These are phyloP conservation scores for Podila verticillata DNA, from an alignment of 192 early-diverging fungal genomes.

Conservation along the genomic window DNA sequence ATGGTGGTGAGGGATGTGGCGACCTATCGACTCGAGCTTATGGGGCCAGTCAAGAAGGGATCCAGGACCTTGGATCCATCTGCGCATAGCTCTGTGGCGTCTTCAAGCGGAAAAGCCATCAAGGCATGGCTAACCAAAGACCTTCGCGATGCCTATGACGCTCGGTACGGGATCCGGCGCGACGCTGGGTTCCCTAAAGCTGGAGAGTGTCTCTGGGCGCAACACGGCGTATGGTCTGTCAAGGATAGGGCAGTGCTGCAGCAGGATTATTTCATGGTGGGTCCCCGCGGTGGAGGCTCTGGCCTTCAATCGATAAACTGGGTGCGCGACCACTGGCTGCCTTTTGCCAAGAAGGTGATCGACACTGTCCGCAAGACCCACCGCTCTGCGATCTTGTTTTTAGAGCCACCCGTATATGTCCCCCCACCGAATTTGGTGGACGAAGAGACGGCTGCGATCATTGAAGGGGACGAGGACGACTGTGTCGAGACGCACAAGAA, in stretches of 20 bases:
- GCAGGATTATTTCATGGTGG: constrained; percentile 57
- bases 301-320: constrained; percentile 9
- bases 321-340: constrained; percentile 52
- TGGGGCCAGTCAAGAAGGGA: constrained; percentile 32
- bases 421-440: constrained; percentile 51
- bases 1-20: constrained; percentile 42
- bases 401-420: constrained; percentile 61
- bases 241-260: constrained; percentile 13
- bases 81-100: constrained; percentile 42
- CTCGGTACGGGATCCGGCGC: constrained; percentile 45
- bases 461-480: not conserved
- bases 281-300: constrained; percentile 15
- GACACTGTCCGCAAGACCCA: constrained; percentile 50
- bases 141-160: constrained; percentile 27
- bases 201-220: constrained; percentile 60
- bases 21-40: constrained; percentile 19
- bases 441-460: not conserved
- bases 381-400: constrained; percentile 54
- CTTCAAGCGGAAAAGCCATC: constrained; percentile 7
- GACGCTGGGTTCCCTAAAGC: constrained; percentile 38
- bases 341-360: constrained; percentile 46
- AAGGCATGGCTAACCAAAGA: constrained; percentile 54
- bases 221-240: constrained; percentile 62
- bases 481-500: not conserved
- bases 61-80: constrained; percentile 29